phyloP scores from a whole-genome alignment of 257 asterid genomes.

The Petunia secreta region DNA sequence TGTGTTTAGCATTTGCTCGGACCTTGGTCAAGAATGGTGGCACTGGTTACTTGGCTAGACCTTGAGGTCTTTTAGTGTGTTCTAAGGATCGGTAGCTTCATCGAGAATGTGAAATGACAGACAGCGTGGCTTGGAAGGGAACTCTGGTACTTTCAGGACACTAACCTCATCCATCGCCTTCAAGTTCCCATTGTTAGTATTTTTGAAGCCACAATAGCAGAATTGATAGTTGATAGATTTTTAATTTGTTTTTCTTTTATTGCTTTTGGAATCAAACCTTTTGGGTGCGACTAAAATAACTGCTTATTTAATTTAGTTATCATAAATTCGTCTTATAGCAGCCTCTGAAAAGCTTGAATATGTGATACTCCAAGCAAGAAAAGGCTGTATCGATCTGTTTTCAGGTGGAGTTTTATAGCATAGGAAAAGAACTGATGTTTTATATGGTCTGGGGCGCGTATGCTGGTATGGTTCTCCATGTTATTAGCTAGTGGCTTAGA shows the following conservation, averaged over 20 bases:
- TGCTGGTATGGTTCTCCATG: too few species aligned
- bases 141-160: constrained; percentile 16
- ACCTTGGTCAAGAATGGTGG: background rate
- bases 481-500: background rate
- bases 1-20: background rate
- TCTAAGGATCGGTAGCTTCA: background rate
- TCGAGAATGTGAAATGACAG: constrained; percentile 12
- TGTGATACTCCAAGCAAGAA: background rate
- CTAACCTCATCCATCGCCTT: background rate
- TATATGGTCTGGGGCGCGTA: too few species aligned
- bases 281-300: background rate
- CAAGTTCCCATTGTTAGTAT: background rate
- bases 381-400: background rate
- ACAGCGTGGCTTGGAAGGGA: background rate
- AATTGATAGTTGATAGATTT: background rate
- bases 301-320: background rate
- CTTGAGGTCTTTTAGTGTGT: background rate
- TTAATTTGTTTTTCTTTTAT: background rate
- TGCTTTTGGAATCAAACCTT: constrained; percentile 11
- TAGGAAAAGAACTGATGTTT: background rate
- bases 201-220: background rate
- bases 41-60: too few species aligned
- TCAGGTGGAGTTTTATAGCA: background rate
- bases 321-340: background rate
- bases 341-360: background rate